A percentile compares a stretch with the other conserved stretches of the same genome.
Conservation (phyloP, 2,329 filamentous ascomycete genomes). For the Coleophoma eucalyptorum region DNA sequence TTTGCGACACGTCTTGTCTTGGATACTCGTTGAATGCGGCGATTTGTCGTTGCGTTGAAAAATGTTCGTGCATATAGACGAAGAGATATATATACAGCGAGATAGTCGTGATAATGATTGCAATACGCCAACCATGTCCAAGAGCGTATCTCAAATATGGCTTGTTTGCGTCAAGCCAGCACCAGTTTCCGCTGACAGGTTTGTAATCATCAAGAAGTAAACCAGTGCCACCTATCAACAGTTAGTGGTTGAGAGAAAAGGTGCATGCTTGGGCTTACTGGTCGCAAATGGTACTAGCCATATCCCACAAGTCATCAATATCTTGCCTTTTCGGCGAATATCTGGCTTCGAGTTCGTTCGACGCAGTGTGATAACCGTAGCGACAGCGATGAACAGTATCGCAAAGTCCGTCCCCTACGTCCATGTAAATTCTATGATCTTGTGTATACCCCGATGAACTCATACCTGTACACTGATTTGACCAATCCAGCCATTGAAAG, state of each 20-base stretch:
- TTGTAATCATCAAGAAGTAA: constrained; percentile 7
- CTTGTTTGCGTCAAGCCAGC: constrained; percentile 30
- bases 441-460: background rate
- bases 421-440: background rate
- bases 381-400: constrained; percentile 39
- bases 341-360: constrained; percentile 29
- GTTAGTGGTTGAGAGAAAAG: background rate
- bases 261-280: constrained; percentile 2
- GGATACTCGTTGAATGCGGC: background rate
- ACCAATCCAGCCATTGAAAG: constrained; percentile 38
- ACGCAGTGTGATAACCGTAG: constrained; percentile 36
- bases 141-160: constrained; percentile 30
- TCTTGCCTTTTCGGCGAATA: constrained; percentile 1
- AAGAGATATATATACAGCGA: constrained; percentile 33
- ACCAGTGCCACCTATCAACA: constrained; percentile 6
- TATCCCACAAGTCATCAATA: constrained; percentile 5
- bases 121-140: constrained; percentile 33
- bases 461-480: constrained; percentile 39
- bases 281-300: constrained; percentile 11
- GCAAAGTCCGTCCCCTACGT: constrained; percentile 33
- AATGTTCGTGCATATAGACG: constrained; percentile 24
- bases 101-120: constrained; percentile 29
- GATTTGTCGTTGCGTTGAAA: constrained; percentile 4
- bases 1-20: background rate
- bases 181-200: constrained; percentile 37